phyloP scores from a whole-genome alignment of 495 filamentous ascomycete species.

The Lophium mytilinum region DNA sequence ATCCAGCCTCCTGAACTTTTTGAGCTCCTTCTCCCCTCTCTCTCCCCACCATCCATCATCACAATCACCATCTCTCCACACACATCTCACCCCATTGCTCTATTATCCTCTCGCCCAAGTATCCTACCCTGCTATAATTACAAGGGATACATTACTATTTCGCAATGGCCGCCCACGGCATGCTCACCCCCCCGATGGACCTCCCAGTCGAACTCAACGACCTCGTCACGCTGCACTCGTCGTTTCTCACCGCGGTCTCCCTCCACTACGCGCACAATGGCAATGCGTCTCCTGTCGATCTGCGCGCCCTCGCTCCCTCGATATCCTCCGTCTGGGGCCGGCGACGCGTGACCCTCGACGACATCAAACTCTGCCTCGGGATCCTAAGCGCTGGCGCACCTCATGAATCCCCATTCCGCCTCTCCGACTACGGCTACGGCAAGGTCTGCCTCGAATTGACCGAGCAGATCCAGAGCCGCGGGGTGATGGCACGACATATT shows the following conservation, averaged over 20 bases:
- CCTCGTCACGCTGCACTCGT: slow-evolving; percentile 47
- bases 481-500: slow-evolving; percentile 41
- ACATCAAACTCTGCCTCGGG: slow-evolving; percentile 45
- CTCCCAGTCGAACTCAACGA: slow-evolving; percentile 45
- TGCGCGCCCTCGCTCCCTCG: slow-evolving; percentile 46
- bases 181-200: slow-evolving; percentile 20
- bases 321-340: slow-evolving; percentile 55
- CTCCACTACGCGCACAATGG: slow-evolving; percentile 60
- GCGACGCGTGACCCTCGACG: slow-evolving; percentile 48
- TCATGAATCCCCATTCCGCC: slow-evolving; percentile 31
- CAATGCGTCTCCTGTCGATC: slow-evolving; percentile 47
- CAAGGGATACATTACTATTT: not conserved
- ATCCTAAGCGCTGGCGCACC: slow-evolving; percentile 34
- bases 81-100: not conserved
- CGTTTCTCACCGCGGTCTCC: slow-evolving; percentile 51
- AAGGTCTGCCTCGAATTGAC: slow-evolving; percentile 42
- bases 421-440: slow-evolving; percentile 53
- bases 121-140: not conserved
- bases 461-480: slow-evolving; percentile 32
- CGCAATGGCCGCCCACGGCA: not conserved
- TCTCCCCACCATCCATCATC: not conserved
- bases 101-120: not conserved
- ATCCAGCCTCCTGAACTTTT: not conserved
- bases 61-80: not conserved
- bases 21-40: not conserved